Evolutionary conservation across 495 filamentous ascomycete species (phyloP), one percentile per base, ranked within the genome.

Genomic region (Cercophora newfieldiana): DNA sequence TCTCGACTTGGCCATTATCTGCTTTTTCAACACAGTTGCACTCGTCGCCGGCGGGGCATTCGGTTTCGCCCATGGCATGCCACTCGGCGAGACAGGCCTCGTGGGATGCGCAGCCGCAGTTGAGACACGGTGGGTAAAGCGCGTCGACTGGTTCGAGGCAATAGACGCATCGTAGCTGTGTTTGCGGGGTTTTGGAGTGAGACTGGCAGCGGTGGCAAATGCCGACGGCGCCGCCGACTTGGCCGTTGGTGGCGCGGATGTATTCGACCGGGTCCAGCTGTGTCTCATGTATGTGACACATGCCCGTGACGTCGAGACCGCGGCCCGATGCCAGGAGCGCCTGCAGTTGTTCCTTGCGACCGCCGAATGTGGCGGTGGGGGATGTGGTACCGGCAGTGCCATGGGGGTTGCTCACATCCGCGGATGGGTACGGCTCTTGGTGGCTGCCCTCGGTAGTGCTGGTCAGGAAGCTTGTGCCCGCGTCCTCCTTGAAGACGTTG

Each of bases 71-170:
- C 24, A 76, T 74, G 22, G 71, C 77, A 68, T 87, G 77, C 78
- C 84, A 82, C 69, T 82, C 75, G 59, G 78, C 72, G n/a, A 88
- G 75, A 67, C 83, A 86, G 12, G 69, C 64, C 26, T 85, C 81
- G 72, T 90, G 87, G 16, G 77, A 78, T 14, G 82, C 83, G 66
- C 88, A 88, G n/a, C 87, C 87, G 66, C 87, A 90, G 56, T 74
- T 76, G 6, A 88, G 74, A 68, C 87, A 90, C 6, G 87, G 79
- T 4, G 81, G 75, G 71, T 87, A 90, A 0, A 86, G 74, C 0
- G 82, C 82, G 55, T 79, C 79, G 60, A 89, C 78, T 19, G 85
- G 81, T 63, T 87, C 84, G 63, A 80, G 77, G 66, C 87, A 90
- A 65, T 88, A 84, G 21, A 85, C 82, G 66, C 87, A 90, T 21